Percentiles rank a stretch among this genome's conserved stretches.
Conservation (phyloP, 140 eudicot species). For the Stevia rebaudiana region DNA sequence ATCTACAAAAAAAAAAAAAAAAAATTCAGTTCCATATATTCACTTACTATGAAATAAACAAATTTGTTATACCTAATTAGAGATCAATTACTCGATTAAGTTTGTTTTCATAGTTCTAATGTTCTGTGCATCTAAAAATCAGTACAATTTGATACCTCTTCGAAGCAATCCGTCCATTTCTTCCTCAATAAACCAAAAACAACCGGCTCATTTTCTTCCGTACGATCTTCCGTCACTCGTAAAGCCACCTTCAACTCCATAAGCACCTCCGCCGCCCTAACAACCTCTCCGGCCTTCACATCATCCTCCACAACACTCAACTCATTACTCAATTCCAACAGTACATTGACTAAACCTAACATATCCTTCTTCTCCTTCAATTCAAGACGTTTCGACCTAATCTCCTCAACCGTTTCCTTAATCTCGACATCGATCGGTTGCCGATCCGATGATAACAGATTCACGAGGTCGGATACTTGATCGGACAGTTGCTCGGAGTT, state of each 20-base stretch:
- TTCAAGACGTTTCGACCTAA: slow-evolving; percentile 39
- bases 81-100: not conserved
- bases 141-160: slow-evolving; percentile 45
- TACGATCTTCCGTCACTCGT: slow-evolving; percentile 29
- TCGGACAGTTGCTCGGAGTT: slow-evolving; percentile 37
- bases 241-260: slow-evolving; percentile 55
- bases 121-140: not conserved
- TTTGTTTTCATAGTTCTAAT: not conserved
- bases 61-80: not conserved
- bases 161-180: slow-evolving; percentile 63
- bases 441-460: slow-evolving; percentile 30
- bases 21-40: slow-evolving; percentile 43
- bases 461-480: slow-evolving; percentile 35
- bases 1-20: slow-evolving; percentile 71
- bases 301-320: slow-evolving; percentile 37
- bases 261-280: slow-evolving; percentile 68
- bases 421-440: slow-evolving; percentile 45
- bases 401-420: slow-evolving; percentile 31
- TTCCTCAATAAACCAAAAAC: slow-evolving; percentile 57
- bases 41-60: not conserved
- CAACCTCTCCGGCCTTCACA: slow-evolving; percentile 42
- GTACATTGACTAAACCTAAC: slow-evolving; percentile 38
- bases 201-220: slow-evolving; percentile 46
- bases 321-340: slow-evolving; percentile 41
- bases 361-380: slow-evolving; percentile 49